These are phyloP conservation scores for Colletotrichum aenigma DNA, from an alignment of 2,329 filamentous ascomycete genomes.

Conservation along the genomic window DNA sequence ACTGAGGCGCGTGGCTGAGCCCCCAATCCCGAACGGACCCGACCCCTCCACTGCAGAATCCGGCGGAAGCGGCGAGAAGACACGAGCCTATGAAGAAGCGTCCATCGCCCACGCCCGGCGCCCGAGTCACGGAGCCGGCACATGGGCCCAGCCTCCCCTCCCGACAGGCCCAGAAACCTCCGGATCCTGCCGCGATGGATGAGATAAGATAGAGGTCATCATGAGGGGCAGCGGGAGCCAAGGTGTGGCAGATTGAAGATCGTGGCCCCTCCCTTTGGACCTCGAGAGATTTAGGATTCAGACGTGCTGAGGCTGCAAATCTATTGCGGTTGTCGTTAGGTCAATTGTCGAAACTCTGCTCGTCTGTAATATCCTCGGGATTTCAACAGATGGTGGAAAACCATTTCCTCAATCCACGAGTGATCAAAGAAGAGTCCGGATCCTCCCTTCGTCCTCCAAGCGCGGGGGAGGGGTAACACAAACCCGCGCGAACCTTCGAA, in stretches of 20 bases:
- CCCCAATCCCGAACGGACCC: not conserved
- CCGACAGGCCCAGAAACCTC: not conserved
- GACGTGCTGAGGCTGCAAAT: accelerated
- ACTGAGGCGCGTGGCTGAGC: not conserved
- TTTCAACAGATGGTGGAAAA: not conserved
- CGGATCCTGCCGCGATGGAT: not conserved
- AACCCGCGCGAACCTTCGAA: not conserved
- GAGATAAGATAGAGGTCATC: not conserved
- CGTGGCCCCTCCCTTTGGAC: not conserved
- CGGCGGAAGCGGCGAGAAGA: not conserved
- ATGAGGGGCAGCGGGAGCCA: not conserved
- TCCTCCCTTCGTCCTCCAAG: not conserved
- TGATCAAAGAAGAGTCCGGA: not conserved
- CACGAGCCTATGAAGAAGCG: not conserved
- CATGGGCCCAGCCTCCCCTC: not conserved
- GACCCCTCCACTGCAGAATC: not conserved
- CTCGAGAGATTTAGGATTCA: not conserved
- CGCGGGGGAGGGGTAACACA: not conserved
- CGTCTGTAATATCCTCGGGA: accelerated
- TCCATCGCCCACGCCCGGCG: not conserved
- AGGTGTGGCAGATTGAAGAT: not conserved
- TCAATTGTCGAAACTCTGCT: not conserved
- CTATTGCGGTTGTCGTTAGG: accelerated
- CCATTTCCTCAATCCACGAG: not conserved
- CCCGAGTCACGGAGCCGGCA: not conserved